phyloP scores from a whole-genome alignment of 2,329 filamentous ascomycete genomes.

The Monilinia fructicola region DNA sequence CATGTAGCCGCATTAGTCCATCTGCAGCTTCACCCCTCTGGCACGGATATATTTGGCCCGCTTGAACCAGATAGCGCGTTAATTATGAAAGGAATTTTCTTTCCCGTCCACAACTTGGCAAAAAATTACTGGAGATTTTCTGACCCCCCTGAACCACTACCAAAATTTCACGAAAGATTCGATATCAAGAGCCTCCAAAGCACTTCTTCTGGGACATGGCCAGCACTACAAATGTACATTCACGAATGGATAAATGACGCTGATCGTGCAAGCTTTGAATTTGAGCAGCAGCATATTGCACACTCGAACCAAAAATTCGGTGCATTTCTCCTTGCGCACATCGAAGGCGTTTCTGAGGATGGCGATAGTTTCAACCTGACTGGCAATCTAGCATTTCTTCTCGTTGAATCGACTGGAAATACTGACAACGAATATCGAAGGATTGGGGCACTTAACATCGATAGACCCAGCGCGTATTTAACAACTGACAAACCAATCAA shows the following conservation, averaged over 20 bases:
- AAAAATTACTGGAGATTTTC: slow-evolving; percentile 21
- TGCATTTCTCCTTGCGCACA: slow-evolving; percentile 23
- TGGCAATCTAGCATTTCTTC: slow-evolving; percentile 21
- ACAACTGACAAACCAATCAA: background rate
- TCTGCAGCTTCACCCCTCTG: slow-evolving; percentile 9
- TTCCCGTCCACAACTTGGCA: slow-evolving; percentile 14
- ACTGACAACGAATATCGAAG: slow-evolving; percentile 25
- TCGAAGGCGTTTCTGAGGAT: slow-evolving; percentile 18
- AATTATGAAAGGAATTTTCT: slow-evolving; percentile 16
- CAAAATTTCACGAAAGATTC: background rate
- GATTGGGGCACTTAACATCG: slow-evolving; percentile 20
- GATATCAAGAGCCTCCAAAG: background rate
- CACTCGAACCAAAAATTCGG: slow-evolving; percentile 25
- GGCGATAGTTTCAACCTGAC: background rate
- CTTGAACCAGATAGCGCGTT: slow-evolving; percentile 16
- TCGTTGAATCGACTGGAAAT: slow-evolving; percentile 26
- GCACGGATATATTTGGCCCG: slow-evolving; percentile 15
- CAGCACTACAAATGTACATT: slow-evolving; percentile 21
- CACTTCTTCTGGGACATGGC: slow-evolving; percentile 9
- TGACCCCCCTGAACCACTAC: slow-evolving; percentile 9
- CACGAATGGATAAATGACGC: slow-evolving; percentile 17
- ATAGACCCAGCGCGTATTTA: slow-evolving; percentile 2
- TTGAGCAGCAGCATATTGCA: slow-evolving; percentile 28
- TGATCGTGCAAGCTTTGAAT: slow-evolving; percentile 23
- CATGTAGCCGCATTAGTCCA: slow-evolving; percentile 23